These are phyloP conservation scores for Halophytophthora batemanensis DNA, from an alignment of 352 stramenopile genomes.

Conservation along the genomic window DNA sequence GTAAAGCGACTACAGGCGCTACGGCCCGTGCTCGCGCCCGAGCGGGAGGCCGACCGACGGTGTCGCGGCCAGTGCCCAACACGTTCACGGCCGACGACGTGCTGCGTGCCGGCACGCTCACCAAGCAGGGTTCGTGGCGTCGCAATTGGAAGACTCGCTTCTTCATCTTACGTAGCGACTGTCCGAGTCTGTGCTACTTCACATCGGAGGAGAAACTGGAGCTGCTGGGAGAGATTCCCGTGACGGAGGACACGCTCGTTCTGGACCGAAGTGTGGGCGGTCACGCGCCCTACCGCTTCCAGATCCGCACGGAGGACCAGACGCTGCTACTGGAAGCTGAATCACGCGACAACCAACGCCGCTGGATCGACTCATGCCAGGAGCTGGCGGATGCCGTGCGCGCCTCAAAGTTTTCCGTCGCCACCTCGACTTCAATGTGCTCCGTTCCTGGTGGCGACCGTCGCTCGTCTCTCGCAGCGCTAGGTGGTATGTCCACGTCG, in stretches of 20 bases:
- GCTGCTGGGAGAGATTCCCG: constrained; percentile 62
- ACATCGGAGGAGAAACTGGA: constrained; percentile 82
- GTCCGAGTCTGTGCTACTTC: constrained; percentile 77
- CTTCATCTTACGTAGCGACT: constrained; percentile 76
- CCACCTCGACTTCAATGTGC: constrained; percentile 27
- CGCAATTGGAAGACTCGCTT: constrained; percentile 87
- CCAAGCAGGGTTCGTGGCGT: constrained; percentile 80
- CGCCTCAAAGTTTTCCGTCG: constrained; percentile 58
- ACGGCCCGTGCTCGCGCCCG: constrained; percentile 10
- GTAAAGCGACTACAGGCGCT: constrained; percentile 29
- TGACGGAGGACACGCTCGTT: constrained; percentile 75
- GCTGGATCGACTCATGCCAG: constrained; percentile 73
- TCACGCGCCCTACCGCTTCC: constrained; percentile 63
- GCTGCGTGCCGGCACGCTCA: constrained; percentile 53
- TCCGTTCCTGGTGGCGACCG: constrained; percentile 8
- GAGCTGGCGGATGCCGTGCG: constrained; percentile 62
- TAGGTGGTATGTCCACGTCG: no score
- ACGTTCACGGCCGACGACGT: constrained; percentile 78
- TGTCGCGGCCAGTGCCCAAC: constrained; percentile 17
- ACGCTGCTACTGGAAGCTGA: constrained; percentile 67
- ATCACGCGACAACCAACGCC: constrained; percentile 53
- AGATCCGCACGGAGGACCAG: constrained; percentile 55
- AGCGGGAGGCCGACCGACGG: no score
- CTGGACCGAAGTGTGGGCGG: constrained; percentile 55
- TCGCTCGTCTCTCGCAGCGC: constrained; percentile 18